Base-by-base conservation (phyloP, 2,329 filamentous ascomycete species). In the Hypoxylon rubiginosum region DNA sequence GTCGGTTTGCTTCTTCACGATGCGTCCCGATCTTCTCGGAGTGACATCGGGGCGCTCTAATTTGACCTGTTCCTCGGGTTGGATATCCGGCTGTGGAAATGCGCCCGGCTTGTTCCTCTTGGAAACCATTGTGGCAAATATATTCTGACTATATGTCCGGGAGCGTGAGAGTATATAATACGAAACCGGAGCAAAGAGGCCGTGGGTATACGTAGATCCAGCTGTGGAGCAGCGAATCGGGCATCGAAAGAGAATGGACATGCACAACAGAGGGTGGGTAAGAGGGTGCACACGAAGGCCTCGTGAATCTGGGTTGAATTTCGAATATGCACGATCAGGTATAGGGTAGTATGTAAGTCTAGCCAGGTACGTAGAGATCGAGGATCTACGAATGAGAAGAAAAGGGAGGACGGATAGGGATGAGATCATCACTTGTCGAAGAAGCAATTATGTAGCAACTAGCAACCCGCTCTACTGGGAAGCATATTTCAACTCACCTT, bases 81-180 rank as follows among this genome's bases (percentile, higher is more conserved):
- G 45, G 6, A 8, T 55, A 39, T 67, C 64, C 10, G 52, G 64
- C 24, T 26, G 69, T 15, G 69, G 43, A 49, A 66, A 68, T 62
- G 62, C 69, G 50, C 57, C 56, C 13, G 74, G 68, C 58, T 76
- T 79, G 68, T 81, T 82, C 52, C 81, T 77, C 68, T 83, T 84
- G 3, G 76, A 43, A 1, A 74, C 74, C 81, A 83, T 83, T 10
- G 72, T 73, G 61, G 46, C 4, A 7, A 36, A 30, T 21, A 45
- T 7, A 24, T 15, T 39, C 58, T 15, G 15, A 41, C n/a, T 4
- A 11, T 30, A 9, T 8, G 19, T 21, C 50, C 26, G 28, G 51
- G 53, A 34, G 50, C 21, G 10, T 21, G 50, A 61, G 57, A 59
- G 61, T 69, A 69, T 72, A 67, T 64, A 65, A 24, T 30, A 66